Percentiles rank a stretch among this genome's conserved stretches.
Conservation (phyloP, 2,329 filamentous ascomycete genomes). For the Aureobasidium zeae region DNA sequence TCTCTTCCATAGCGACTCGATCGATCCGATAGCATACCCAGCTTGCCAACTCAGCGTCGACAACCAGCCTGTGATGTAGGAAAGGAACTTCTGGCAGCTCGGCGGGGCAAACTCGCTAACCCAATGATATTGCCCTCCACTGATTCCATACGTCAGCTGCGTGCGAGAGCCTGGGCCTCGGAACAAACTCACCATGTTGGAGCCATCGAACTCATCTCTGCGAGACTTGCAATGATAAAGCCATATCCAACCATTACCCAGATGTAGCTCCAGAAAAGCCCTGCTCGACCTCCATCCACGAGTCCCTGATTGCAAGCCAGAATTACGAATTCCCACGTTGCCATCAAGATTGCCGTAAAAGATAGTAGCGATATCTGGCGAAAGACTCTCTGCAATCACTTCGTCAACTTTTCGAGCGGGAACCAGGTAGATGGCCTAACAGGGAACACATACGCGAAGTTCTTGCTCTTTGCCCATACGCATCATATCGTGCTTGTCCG, state of each 20-base stretch:
- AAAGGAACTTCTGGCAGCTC: conserved; percentile 35
- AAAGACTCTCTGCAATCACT: conserved; percentile 42
- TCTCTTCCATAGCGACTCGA: no score
- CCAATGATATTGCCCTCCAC: conserved; percentile 27
- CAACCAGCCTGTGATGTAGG: conserved; percentile 42
- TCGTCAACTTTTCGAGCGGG: no score
- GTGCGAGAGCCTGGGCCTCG: no score
- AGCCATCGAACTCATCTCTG: conserved; percentile 30
- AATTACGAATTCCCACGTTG: conserved; percentile 44
- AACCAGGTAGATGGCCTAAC: no score
- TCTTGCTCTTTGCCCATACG: conserved; percentile 43
- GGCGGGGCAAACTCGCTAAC: conserved; percentile 23
- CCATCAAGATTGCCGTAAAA: conserved; percentile 42
- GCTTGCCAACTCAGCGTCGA: conserved; percentile 43
- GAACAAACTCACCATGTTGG: conserved; percentile 19
- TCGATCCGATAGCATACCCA: no score
- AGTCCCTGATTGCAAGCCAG: conserved; percentile 26
- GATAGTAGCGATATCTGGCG: conserved; percentile 41
- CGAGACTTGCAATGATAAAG: conserved; percentile 22
- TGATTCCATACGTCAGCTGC: no score
- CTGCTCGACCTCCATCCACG: conserved; percentile 22
- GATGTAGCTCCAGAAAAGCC: conserved; percentile 23
- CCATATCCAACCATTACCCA: conserved; percentile 22
- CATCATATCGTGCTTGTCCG: conserved; percentile 36
- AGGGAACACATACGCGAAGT: conserved; percentile 28